Evolutionary conservation across 441 rosid genomes (phyloP).

Genomic region (Isatis lusitanica): DNA sequence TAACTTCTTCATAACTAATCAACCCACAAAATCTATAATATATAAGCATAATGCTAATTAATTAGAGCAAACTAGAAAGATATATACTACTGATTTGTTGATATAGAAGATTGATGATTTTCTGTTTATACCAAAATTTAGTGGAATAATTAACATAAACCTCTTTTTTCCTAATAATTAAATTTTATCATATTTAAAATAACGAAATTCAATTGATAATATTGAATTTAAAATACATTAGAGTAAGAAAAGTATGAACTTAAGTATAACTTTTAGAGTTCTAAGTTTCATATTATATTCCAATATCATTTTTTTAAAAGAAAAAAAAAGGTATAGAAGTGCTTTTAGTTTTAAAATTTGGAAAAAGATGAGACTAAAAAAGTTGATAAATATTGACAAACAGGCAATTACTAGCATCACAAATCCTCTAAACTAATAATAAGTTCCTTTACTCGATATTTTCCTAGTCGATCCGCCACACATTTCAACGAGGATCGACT

Average conservation of each 20-base stretch:
- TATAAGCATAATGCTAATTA: not conserved
- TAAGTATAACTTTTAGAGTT: not conserved
- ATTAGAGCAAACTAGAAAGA: not conserved
- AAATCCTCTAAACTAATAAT: not conserved
- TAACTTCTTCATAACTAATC: not conserved
- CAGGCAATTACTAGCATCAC: not conserved
- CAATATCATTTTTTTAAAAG: not conserved
- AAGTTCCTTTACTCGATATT: not conserved
- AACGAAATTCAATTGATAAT: not conserved
- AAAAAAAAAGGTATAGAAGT: not conserved
- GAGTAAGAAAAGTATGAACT: not conserved
- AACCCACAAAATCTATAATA: not conserved
- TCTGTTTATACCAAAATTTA: not conserved
- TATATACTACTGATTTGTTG: not conserved
- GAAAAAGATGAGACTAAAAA: not conserved
- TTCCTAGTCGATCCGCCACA: not conserved
- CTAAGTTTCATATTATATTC: not conserved
- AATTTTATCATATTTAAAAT: not conserved
- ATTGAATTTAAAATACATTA: not conserved
- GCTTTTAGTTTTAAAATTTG: not conserved
- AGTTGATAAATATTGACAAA: not conserved
- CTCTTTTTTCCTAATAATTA: not conserved
- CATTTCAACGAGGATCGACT: not conserved
- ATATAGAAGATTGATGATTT: not conserved
- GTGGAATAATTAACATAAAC: not conserved